These are phyloP conservation scores for Ogataea trehalophila DNA, from an alignment of 805 yeast species.

Conservation along the genomic window DNA sequence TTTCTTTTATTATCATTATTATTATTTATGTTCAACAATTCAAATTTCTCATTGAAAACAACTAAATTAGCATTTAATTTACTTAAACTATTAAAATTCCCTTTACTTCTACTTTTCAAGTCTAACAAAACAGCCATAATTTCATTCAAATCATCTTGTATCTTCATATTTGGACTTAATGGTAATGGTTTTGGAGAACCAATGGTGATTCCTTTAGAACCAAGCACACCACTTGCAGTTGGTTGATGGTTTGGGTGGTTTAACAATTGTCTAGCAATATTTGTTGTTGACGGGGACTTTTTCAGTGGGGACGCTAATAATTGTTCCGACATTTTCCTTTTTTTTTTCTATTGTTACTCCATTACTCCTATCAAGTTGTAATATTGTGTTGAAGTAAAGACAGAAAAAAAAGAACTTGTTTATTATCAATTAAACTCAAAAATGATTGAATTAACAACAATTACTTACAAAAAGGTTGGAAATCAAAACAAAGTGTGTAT, in stretches of 20 bases:
- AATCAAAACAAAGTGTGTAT: too few relatives aligned
- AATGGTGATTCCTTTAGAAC: conserved; percentile 1
- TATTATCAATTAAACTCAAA: too few relatives aligned
- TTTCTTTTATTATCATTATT: background rate
- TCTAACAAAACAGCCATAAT: conserved; percentile 14
- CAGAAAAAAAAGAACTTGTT: background rate
- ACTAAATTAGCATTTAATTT: conserved; percentile 19
- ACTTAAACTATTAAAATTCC: conserved; percentile 15
- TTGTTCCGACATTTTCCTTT: background rate
- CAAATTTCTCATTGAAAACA: conserved; percentile 12
- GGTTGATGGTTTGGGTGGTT: conserved; percentile 9
- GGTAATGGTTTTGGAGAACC: conserved; percentile 20
- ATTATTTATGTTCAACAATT: background rate
- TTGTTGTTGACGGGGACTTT: conserved; percentile 18
- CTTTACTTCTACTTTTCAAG: conserved; percentile 17
- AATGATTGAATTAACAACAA: too few relatives aligned
- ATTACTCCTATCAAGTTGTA: background rate
- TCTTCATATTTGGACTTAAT: conserved; percentile 16
- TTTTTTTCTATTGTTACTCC: background rate
- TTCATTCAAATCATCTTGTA: conserved; percentile 17
- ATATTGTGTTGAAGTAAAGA: background rate
- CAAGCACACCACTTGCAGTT: conserved; percentile 2
- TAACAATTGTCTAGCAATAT: conserved; percentile 13
- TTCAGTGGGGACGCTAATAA: conserved; percentile 12
- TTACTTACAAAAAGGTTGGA: too few relatives aligned